Conservation (phyloP, 192 early-diverging fungal species). For the Entomortierella lignicola region DNA sequence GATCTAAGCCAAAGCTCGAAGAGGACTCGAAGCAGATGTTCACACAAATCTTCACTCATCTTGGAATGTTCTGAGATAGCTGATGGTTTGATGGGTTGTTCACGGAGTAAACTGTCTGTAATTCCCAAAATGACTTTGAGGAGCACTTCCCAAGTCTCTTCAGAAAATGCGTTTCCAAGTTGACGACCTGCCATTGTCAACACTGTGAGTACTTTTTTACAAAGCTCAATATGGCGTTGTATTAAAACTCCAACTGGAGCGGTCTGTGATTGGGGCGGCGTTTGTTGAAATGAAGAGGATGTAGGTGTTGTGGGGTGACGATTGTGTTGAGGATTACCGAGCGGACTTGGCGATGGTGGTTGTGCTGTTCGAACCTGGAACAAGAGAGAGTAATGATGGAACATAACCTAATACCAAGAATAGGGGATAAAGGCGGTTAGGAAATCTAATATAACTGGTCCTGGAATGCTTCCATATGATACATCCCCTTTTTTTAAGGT, state of each 20-base stretch:
- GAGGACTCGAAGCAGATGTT: slow-evolving; percentile 76
- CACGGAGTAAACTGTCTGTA: slow-evolving; percentile 75
- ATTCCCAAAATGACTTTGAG: slow-evolving; percentile 85
- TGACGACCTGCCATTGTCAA: slow-evolving; percentile 71
- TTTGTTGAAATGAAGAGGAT: slow-evolving; percentile 15
- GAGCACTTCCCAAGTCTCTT: slow-evolving; percentile 84
- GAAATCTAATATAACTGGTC: too few relatives aligned
- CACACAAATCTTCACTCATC: slow-evolving; percentile 85
- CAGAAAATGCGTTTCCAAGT: slow-evolving; percentile 66
- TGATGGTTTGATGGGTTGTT: slow-evolving; percentile 55
- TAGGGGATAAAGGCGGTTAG: not conserved
- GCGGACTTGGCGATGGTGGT: slow-evolving; percentile 43
- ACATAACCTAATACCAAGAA: slow-evolving; percentile 68
- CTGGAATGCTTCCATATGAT: too few relatives aligned
- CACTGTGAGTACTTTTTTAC: slow-evolving; percentile 75
- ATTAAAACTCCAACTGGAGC: slow-evolving; percentile 45
- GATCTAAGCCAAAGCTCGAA: slow-evolving; percentile 86
- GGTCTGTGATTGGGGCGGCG: slow-evolving; percentile 21
- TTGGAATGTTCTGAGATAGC: slow-evolving; percentile 41
- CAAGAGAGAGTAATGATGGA: slow-evolving; percentile 80
- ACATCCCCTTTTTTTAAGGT: not conserved
- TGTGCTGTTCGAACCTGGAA: slow-evolving; percentile 58
- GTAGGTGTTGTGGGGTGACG: slow-evolving; percentile 41
- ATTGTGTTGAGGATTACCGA: slow-evolving; percentile 10
- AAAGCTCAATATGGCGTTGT: slow-evolving; percentile 77